Evolutionary conservation across 2,329 filamentous ascomycete genomes (phyloP).

Genomic region (Sclerotinia nivalis): DNA sequence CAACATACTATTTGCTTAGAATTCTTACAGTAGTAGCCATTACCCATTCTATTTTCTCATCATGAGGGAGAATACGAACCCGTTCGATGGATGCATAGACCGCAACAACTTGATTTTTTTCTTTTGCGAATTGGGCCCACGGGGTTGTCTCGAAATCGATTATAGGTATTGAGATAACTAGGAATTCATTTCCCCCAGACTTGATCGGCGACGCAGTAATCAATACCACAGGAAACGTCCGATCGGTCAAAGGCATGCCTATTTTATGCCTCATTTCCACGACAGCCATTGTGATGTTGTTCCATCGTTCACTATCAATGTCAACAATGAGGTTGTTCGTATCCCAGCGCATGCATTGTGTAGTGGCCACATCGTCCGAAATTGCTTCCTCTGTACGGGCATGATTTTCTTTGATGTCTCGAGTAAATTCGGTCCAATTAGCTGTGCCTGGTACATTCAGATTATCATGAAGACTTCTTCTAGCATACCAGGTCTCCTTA

Average conservation of each 20-base stretch:
- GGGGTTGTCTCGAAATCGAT: slow-evolving; percentile 45
- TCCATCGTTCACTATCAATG: slow-evolving; percentile 47
- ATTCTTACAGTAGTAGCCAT: slow-evolving; percentile 68
- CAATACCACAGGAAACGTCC: slow-evolving; percentile 67
- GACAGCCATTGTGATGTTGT: slow-evolving; percentile 51
- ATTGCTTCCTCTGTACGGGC: slow-evolving; percentile 52
- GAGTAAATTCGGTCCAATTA: slow-evolving; percentile 63
- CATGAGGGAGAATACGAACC: slow-evolving; percentile 42
- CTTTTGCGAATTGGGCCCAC: slow-evolving; percentile 42
- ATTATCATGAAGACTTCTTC: slow-evolving; percentile 62
- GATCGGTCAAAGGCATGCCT: slow-evolving; percentile 55
- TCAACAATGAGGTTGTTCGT: slow-evolving; percentile 46
- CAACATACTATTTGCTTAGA: not conserved
- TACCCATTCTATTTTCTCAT: slow-evolving; percentile 64
- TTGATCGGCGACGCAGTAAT: slow-evolving; percentile 51
- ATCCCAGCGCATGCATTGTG: slow-evolving; percentile 47
- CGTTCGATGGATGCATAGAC: slow-evolving; percentile 67
- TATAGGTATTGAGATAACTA: slow-evolving; percentile 59
- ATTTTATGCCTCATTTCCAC: slow-evolving; percentile 68
- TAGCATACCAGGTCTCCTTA: slow-evolving; percentile 63
- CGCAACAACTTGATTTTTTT: slow-evolving; percentile 55
- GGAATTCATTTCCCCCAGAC: slow-evolving; percentile 48
- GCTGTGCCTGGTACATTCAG: slow-evolving; percentile 54
- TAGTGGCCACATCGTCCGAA: too few relatives aligned
- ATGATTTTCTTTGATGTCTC: slow-evolving; percentile 59